A percentile compares a stretch with the other conserved stretches of the same genome.
These are phyloP conservation scores for Stereum hirsutum DNA, from an alignment of 1,284 basidiomycete genomes.

Conservation along the genomic window DNA sequence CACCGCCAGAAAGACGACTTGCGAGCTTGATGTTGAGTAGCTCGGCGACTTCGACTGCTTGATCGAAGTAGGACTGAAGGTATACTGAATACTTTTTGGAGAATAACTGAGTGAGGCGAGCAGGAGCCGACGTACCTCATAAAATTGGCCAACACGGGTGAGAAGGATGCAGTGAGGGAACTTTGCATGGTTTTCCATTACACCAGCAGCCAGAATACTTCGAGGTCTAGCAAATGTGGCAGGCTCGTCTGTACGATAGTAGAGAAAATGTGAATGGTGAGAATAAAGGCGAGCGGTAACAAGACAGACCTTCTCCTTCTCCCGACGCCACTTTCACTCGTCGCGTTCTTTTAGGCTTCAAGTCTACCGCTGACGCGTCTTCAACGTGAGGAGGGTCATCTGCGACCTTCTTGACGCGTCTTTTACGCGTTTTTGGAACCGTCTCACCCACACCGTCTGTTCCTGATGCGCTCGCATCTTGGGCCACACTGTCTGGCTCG, in stretches of 20 bases:
- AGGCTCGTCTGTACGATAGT: constrained; percentile 6
- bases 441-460: not conserved
- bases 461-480: no score
- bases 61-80: constrained; percentile 84
- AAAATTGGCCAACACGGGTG: constrained; percentile 90
- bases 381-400: no score
- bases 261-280: no score
- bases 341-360: no score
- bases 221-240: no score
- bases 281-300: no score
- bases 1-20: constrained; percentile 64
- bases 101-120: not conserved
- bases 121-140: constrained; percentile 54
- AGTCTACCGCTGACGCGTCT: no score
- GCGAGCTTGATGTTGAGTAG: constrained; percentile 80
- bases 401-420: constrained; percentile 1
- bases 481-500: no score
- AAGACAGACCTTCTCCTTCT: no score
- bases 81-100: no score
- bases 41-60: constrained; percentile 71
- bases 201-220: constrained; percentile 55
- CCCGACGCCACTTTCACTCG: no score
- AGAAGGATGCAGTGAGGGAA: constrained; percentile 87
- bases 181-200: constrained; percentile 60
- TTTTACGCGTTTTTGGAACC: constrained; percentile 2